phyloP scores from a whole-genome alignment of 2,329 filamentous ascomycete species.

The Zymoseptoria ardabiliae region DNA sequence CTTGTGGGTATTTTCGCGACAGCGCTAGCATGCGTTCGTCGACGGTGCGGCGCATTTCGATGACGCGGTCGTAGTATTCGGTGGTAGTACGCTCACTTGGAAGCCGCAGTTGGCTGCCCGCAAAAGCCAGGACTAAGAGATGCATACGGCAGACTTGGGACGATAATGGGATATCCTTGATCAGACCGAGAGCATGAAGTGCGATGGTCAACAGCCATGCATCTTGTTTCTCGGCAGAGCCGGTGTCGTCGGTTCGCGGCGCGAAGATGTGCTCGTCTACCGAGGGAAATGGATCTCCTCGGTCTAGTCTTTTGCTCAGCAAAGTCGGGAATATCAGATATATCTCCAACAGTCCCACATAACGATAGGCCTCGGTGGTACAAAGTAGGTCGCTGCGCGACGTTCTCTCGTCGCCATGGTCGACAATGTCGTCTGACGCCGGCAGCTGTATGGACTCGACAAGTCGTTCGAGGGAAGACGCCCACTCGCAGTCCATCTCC shows the following conservation, averaged over 20 bases:
- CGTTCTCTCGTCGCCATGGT: constrained; percentile 47
- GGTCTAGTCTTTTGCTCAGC: constrained; percentile 20
- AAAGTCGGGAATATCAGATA: constrained; percentile 47
- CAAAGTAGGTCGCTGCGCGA: constrained; percentile 47
- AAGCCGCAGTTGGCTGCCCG: constrained; percentile 45
- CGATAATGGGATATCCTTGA: constrained; percentile 45
- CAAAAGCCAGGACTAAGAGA: constrained; percentile 46
- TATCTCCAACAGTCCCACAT: constrained; percentile 46
- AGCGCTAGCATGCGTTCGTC: constrained; percentile 42
- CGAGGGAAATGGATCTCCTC: not conserved
- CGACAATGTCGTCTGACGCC: constrained; percentile 40
- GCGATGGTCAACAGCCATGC: constrained; percentile 46
- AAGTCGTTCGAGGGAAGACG: constrained; percentile 40
- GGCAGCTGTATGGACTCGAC: constrained; percentile 43
- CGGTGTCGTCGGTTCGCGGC: too few relatives aligned
- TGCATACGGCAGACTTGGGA: constrained; percentile 49
- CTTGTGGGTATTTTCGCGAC: constrained; percentile 43
- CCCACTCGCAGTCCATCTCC: constrained; percentile 29
- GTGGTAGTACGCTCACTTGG: constrained; percentile 31
- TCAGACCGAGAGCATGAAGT: constrained; percentile 42
- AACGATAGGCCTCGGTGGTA: constrained; percentile 48
- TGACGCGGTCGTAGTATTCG: constrained; percentile 31
- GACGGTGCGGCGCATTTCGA: constrained; percentile 41
- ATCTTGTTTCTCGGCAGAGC: constrained; percentile 10
- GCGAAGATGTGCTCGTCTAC: not conserved